A percentile compares a stretch with the other conserved stretches of the same genome.
Evolutionary conservation across 176 grass and related monocot species (phyloP).

Genomic region (Cocos nucifera): DNA sequence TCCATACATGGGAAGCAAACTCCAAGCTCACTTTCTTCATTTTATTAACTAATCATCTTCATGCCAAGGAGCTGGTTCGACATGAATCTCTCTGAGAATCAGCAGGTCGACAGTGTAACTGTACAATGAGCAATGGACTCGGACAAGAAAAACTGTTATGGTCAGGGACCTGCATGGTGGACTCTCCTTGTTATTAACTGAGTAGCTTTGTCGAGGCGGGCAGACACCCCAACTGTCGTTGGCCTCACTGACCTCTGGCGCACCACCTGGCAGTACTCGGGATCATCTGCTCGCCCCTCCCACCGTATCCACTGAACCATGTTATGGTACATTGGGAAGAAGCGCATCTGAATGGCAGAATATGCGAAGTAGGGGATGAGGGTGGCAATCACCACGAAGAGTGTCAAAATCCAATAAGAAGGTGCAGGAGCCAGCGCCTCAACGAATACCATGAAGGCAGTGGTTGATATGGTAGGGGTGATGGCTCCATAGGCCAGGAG

Average conservation of each 20-base stretch:
- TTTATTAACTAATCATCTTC: too few species aligned
- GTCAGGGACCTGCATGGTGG: slow-evolving; percentile 11
- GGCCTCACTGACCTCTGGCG: slow-evolving; percentile 70
- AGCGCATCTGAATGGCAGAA: slow-evolving; percentile 7
- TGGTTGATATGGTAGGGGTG: slow-evolving; percentile 41
- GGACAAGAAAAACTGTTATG: too few species aligned
- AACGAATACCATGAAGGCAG: slow-evolving; percentile 52
- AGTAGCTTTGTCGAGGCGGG: slow-evolving; percentile 40
- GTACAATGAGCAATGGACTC: too few species aligned
- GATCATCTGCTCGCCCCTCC: slow-evolving; percentile 17
- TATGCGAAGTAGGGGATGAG: slow-evolving; percentile 30
- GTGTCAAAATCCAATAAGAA: slow-evolving; percentile 58
- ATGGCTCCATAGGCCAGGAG: slow-evolving; percentile 65
- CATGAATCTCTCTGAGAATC: too few species aligned
- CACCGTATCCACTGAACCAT: slow-evolving; percentile 18
- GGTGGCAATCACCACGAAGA: slow-evolving; percentile 34
- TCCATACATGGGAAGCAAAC: too few species aligned
- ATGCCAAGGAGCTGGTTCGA: too few species aligned
- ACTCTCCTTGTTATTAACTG: slow-evolving; percentile 32
- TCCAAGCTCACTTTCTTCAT: too few species aligned
- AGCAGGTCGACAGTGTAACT: too few species aligned
- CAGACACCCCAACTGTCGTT: slow-evolving; percentile 65
- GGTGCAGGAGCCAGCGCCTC: slow-evolving; percentile 39
- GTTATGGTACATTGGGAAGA: slow-evolving; percentile 21
- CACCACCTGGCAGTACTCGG: slow-evolving; percentile 39